These are phyloP conservation scores for Corymbia maculata DNA, from an alignment of 345 rosid species.

Conservation along the genomic window DNA sequence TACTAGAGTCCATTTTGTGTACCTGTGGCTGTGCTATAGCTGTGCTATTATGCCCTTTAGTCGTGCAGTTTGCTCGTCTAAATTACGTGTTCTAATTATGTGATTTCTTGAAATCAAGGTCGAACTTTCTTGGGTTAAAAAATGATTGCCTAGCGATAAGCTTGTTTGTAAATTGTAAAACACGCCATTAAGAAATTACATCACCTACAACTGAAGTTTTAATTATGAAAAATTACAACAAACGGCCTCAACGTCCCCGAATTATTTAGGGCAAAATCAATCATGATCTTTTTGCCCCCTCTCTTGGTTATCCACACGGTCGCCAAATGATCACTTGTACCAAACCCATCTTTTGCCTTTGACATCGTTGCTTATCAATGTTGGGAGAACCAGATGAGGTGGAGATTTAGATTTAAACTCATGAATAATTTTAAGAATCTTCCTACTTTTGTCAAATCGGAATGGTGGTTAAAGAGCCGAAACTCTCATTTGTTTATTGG, in stretches of 20 bases:
- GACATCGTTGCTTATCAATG: not conserved
- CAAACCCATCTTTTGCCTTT: not conserved
- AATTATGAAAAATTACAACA: not conserved
- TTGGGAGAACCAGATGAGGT: not conserved
- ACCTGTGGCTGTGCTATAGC: accelerated
- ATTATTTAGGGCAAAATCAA: not conserved
- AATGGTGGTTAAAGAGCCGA: not conserved
- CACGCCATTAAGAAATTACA: not conserved
- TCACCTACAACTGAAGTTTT: not conserved
- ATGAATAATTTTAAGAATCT: not conserved
- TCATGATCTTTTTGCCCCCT: not conserved
- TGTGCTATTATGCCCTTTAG: not conserved
- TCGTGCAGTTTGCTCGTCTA: no score
- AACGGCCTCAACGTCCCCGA: not conserved
- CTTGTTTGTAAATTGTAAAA: not conserved
- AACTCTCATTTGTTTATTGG: not conserved
- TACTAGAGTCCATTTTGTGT: not conserved
- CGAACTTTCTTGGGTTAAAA: not conserved
- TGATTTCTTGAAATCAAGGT: not conserved
- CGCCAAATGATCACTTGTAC: not conserved
- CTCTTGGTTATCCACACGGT: not conserved
- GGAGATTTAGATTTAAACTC: not conserved
- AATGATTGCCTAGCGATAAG: not conserved
- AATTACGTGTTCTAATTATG: accelerated
- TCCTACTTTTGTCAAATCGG: not conserved